These are phyloP conservation scores for Collybia mongolica DNA, from an alignment of 768 basidiomycete genomes.

Conservation along the genomic window DNA sequence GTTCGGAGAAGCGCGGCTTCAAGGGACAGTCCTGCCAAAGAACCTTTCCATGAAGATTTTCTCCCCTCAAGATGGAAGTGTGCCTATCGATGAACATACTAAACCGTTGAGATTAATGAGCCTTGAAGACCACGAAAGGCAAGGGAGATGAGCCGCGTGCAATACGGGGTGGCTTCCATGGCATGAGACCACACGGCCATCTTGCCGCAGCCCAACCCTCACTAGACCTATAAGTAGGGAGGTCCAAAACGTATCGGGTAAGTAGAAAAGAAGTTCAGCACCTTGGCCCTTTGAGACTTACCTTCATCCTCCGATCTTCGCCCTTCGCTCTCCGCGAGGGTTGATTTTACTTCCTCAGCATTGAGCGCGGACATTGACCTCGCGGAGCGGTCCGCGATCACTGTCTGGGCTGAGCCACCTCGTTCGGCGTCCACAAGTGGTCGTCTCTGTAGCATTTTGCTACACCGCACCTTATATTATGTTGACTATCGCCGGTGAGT, in stretches of 20 bases:
- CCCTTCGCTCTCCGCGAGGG: background rate
- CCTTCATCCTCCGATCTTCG: too few relatives aligned
- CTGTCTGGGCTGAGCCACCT: too few relatives aligned
- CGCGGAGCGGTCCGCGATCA: too few relatives aligned
- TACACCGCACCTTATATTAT: too few relatives aligned
- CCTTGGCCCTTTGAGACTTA: too few relatives aligned
- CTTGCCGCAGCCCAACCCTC: background rate
- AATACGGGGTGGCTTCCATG: slow-evolving; percentile 21
- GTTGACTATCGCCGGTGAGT: too few relatives aligned
- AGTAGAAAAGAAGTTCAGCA: slow-evolving; percentile 5
- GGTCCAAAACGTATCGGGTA: too few relatives aligned
- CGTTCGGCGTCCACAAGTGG: too few relatives aligned
- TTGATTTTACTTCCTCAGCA: background rate
- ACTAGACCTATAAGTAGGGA: slow-evolving; percentile 1
- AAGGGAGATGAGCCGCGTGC: slow-evolving; percentile 16
- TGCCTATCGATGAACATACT: slow-evolving; percentile 21
- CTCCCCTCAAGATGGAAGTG: slow-evolving; percentile 2
- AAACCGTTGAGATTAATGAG: slow-evolving; percentile 11
- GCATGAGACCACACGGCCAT: slow-evolving; percentile 12
- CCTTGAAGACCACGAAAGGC: slow-evolving; percentile 18
- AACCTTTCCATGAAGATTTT: slow-evolving; percentile 10
- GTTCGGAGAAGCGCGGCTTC: background rate
- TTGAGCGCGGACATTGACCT: background rate
- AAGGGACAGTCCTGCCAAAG: slow-evolving; percentile 1
- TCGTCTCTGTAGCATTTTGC: too few relatives aligned